Evolutionary conservation across 2,329 filamentous ascomycete species (phyloP).

Genomic region (Grosmannia serpens): DNA sequence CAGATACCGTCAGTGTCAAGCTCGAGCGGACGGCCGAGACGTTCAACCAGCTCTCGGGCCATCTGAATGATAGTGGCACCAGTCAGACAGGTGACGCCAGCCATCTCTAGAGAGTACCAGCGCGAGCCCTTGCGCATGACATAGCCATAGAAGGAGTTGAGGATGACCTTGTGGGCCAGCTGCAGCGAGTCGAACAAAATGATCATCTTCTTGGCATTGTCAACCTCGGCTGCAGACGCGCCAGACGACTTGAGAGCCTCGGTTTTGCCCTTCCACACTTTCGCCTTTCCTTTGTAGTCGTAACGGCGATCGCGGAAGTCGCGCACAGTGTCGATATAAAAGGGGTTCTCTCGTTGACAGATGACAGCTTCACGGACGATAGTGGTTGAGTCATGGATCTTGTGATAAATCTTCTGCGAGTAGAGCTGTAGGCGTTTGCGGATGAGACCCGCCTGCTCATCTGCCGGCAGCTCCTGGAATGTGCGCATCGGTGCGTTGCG

Average conservation of each 20-base stretch:
- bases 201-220: conserved; percentile 98
- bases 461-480: conserved; percentile 69
- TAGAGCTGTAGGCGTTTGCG: conserved; percentile 85
- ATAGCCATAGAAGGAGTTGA: conserved; percentile 98
- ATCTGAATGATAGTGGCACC: conserved; percentile 95
- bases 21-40: conserved; percentile 84
- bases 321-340: conserved; percentile 93
- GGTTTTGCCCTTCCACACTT: conserved; percentile 96
- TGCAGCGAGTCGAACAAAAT: conserved; percentile 91
- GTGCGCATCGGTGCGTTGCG: conserved; percentile 58
- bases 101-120: conserved; percentile 99
- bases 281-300: conserved; percentile 96
- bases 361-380: conserved; percentile 95
- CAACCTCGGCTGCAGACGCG: conserved; percentile 63
- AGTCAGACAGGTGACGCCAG: conserved; percentile 92
- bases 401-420: conserved; percentile 98
- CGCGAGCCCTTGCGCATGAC: conserved; percentile 98
- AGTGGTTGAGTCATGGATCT: conserved; percentile 89
- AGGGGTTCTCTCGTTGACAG: conserved; percentile 94
- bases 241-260: conserved; percentile 75
- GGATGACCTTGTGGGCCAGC: conserved; percentile 94
- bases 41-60: conserved; percentile 84
- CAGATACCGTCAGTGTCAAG: conserved; percentile 98
- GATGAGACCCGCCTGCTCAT: conserved; percentile 71
- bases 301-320: conserved; percentile 95